phyloP scores from a whole-genome alignment of 2,329 filamentous ascomycete genomes.

The Acephala macrosclerotiorum region DNA sequence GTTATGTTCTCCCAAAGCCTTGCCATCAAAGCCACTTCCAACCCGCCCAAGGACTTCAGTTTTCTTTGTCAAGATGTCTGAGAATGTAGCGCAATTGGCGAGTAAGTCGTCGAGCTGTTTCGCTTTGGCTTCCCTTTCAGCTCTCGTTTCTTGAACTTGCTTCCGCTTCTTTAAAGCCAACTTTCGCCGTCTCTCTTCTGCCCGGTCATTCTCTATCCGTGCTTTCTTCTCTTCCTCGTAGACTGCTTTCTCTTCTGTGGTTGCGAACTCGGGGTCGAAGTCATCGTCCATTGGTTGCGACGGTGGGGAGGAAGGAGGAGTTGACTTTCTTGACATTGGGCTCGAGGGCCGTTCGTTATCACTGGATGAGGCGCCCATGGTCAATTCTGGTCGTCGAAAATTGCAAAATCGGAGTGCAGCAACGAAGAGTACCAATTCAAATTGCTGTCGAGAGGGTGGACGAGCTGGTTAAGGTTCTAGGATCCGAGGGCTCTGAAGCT shows the following conservation, averaged over 20 bases:
- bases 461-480: not conserved
- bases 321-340: slow-evolving; percentile 35
- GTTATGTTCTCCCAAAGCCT: slow-evolving; percentile 68
- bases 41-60: slow-evolving; percentile 68
- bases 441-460: not conserved
- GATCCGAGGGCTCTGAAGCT: not conserved
- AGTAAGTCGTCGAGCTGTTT: slow-evolving; percentile 66
- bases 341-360: slow-evolving; percentile 24
- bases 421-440: not conserved
- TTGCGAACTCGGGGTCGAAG: slow-evolving; percentile 31
- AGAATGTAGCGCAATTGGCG: slow-evolving; percentile 65
- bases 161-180: slow-evolving; percentile 53
- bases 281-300: slow-evolving; percentile 28
- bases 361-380: slow-evolving; percentile 22
- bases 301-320: slow-evolving; percentile 38
- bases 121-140: slow-evolving; percentile 64
- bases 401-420: not conserved
- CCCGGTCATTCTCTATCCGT: slow-evolving; percentile 54
- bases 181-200: slow-evolving; percentile 45
- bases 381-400: not conserved
- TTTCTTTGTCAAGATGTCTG: slow-evolving; percentile 68
- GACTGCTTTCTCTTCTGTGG: slow-evolving; percentile 39
- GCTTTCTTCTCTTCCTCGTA: slow-evolving; percentile 55
- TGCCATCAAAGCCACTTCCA: slow-evolving; percentile 65
- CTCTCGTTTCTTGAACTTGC: slow-evolving; percentile 53